phyloP scores from a whole-genome alignment of 352 stramenopile species.

The Aphanomyces astaci region DNA sequence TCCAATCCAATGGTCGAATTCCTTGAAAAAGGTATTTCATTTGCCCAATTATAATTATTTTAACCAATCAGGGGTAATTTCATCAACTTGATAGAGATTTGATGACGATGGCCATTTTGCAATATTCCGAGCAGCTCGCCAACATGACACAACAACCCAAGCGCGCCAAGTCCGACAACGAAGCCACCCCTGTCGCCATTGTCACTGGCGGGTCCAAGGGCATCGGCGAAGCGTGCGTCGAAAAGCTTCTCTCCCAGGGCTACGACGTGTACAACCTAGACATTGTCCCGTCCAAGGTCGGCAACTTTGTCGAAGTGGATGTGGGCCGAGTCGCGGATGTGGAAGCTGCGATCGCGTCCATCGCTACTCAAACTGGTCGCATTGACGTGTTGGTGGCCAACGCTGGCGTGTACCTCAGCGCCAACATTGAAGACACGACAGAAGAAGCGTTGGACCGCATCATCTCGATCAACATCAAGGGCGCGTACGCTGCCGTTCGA shows the following conservation, averaged over 20 bases:
- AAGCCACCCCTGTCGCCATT: constrained; percentile 6
- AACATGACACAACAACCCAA: constrained; percentile 4
- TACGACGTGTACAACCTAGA: constrained; percentile 23
- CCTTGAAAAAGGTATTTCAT: too few relatives aligned
- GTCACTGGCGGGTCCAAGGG: constrained; percentile 22
- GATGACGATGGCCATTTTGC: too few relatives aligned
- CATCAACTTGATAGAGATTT: too few relatives aligned
- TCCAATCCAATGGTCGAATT: too few relatives aligned
- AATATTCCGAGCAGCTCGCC: background rate
- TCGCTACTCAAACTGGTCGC: constrained; percentile 13
- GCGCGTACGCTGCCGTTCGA: constrained; percentile 15
- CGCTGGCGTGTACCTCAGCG: constrained; percentile 21
- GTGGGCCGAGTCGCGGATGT: constrained; percentile 7
- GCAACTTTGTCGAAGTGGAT: constrained; percentile 17
- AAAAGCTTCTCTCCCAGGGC: constrained; percentile 15
- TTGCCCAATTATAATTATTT: background rate
- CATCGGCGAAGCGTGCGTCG: constrained; percentile 20
- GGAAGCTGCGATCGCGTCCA: constrained; percentile 18
- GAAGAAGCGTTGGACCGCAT: constrained; percentile 19
- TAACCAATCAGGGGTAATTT: too few relatives aligned
- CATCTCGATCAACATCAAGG: constrained; percentile 23
- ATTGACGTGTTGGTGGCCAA: constrained; percentile 18
- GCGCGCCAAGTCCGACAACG: constrained; percentile 2
- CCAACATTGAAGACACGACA: constrained; percentile 21
- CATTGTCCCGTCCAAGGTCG: constrained; percentile 13